Evolutionary conservation across 352 stramenopile genomes (phyloP).

Genomic region (Blastocystis sp.): DNA sequence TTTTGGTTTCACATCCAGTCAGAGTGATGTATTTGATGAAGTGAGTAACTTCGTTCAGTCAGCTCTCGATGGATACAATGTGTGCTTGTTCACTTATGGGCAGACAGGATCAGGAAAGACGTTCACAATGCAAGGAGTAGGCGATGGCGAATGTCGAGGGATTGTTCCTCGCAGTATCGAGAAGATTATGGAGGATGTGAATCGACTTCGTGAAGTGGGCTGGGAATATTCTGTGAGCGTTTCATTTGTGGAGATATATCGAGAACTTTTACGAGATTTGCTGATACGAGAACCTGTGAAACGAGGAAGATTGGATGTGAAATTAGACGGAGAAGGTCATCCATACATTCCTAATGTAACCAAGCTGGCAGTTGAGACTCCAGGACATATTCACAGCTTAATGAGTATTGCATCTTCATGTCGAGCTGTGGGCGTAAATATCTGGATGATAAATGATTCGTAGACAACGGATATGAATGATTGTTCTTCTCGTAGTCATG

Average conservation of each 20-base stretch:
- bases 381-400: constrained; percentile 71
- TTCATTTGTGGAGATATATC: constrained; percentile 99
- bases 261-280: constrained; percentile 95
- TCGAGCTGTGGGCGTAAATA: constrained; percentile 77
- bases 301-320: constrained; percentile 73
- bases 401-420: constrained; percentile 78
- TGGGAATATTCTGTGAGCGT: constrained; percentile 91
- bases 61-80: constrained; percentile 88
- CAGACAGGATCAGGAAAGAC: constrained; percentile 87
- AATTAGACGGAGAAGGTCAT: constrained; percentile 67
- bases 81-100: constrained; percentile 89
- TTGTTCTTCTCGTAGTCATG: constrained; percentile 91
- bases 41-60: constrained; percentile 93
- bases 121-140: constrained; percentile 90
- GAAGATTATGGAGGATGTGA: constrained; percentile 79
- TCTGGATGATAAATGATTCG: constrained; percentile 11
- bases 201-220: constrained; percentile 70
- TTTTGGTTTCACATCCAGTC: constrained; percentile 81
- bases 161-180: constrained; percentile 95
- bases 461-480: constrained; percentile 93
- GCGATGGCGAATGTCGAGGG: constrained; percentile 79
- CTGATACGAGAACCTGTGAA: constrained; percentile 70
- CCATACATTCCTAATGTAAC: constrained; percentile 77
- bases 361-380: constrained; percentile 71
- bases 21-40: constrained; percentile 92